phyloP scores from a whole-genome alignment of 495 filamentous ascomycete species.

The Daldinia decipiens region DNA sequence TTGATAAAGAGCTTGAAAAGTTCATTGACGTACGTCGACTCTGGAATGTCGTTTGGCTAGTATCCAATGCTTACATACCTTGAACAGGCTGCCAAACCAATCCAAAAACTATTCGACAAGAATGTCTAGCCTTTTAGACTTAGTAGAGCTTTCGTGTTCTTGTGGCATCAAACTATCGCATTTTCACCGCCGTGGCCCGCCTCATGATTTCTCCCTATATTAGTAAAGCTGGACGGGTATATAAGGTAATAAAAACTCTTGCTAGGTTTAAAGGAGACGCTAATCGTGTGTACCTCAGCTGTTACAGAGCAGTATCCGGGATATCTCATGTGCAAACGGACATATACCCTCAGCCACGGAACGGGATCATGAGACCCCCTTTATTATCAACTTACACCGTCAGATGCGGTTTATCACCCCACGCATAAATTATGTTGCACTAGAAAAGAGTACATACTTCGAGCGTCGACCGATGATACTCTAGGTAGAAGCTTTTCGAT shows the following conservation, averaged over 20 bases:
- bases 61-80: conserved; percentile 15
- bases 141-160: not conserved
- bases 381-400: not conserved
- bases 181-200: not conserved
- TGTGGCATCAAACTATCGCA: not conserved
- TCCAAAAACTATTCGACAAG: conserved; percentile 84
- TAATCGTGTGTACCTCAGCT: conserved; percentile 2
- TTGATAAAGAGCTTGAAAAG: conserved; percentile 89
- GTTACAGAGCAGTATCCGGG: not conserved
- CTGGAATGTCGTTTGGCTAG: not conserved
- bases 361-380: not conserved
- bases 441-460: not conserved
- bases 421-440: not conserved
- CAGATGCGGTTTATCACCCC: not conserved
- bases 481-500: not conserved
- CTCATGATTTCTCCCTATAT: not conserved
- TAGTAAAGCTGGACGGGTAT: not conserved
- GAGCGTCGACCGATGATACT: not conserved
- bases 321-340: not conserved
- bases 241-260: not conserved
- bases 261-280: not conserved
- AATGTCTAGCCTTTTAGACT: conserved; percentile 54
- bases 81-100: conserved; percentile 80
- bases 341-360: not conserved
- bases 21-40: conserved; percentile 75